A percentile compares a stretch with the other conserved stretches of the same genome.
phyloP scores from a whole-genome alignment of 2,329 filamentous ascomycete species.

The Tolypocladium pustulatum region DNA sequence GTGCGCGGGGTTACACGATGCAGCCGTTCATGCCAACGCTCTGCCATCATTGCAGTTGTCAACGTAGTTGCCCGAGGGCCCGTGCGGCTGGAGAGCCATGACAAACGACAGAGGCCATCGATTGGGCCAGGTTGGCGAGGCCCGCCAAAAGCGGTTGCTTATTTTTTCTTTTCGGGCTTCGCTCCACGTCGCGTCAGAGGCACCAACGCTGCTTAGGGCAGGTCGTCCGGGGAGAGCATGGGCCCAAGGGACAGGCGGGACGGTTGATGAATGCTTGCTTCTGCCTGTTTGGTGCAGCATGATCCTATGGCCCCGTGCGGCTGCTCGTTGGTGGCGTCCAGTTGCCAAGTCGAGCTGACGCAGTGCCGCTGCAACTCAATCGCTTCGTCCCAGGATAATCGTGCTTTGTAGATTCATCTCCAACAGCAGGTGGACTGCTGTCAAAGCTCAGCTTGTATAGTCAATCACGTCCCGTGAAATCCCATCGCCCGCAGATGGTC shows the following conservation, averaged over 20 bases:
- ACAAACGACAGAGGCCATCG: background rate
- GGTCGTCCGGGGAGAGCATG: background rate
- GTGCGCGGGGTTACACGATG: background rate
- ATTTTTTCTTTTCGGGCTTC: background rate
- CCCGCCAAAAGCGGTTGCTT: background rate
- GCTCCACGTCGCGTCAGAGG: background rate
- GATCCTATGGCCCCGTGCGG: background rate
- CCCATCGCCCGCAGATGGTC: background rate
- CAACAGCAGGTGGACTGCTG: background rate
- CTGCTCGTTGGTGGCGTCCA: background rate
- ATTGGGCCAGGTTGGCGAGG: background rate
- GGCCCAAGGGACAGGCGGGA: background rate
- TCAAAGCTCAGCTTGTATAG: background rate
- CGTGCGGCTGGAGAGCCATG: background rate
- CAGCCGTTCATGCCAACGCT: background rate
- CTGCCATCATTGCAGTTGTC: background rate
- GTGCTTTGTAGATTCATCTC: background rate
- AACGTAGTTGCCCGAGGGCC: background rate
- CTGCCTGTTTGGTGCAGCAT: background rate
- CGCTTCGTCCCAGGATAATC: background rate
- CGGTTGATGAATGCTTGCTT: background rate
- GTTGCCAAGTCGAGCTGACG: no score
- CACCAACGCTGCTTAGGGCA: background rate
- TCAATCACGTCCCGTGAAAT: background rate
- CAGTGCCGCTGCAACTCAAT: background rate